Percentiles rank a stretch among this genome's conserved stretches.
Conservation (phyloP, 2,329 filamentous ascomycete genomes). For the Xylaria digitata region DNA sequence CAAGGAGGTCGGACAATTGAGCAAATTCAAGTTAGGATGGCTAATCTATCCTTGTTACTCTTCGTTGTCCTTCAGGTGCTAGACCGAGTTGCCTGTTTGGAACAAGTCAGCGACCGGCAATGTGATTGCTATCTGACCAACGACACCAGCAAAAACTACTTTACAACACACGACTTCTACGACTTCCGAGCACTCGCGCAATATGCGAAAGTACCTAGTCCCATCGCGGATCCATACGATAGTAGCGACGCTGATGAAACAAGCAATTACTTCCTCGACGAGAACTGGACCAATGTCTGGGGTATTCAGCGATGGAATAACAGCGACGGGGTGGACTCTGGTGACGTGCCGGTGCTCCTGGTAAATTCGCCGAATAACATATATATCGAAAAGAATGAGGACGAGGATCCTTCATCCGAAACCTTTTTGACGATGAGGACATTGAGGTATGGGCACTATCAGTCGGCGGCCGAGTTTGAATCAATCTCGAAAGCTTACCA, state of each 20-base stretch:
- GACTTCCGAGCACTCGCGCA: constrained; percentile 60
- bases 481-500: constrained; percentile 53
- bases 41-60: constrained; percentile 28
- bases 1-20: constrained; percentile 5
- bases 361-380: constrained; percentile 56
- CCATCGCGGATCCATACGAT: constrained; percentile 46
- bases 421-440: constrained; percentile 64
- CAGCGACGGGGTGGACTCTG: constrained; percentile 41
- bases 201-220: constrained; percentile 51
- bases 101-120: constrained; percentile 42
- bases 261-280: constrained; percentile 49
- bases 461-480: constrained; percentile 62
- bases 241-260: constrained; percentile 47
- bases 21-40: constrained; percentile 33
- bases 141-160: constrained; percentile 57
- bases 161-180: constrained; percentile 60
- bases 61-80: constrained; percentile 37
- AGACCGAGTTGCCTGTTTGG: constrained; percentile 35
- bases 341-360: constrained; percentile 52
- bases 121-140: constrained; percentile 64
- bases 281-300: constrained; percentile 50
- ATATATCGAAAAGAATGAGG: constrained; percentile 58
- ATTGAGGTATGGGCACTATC: constrained; percentile 56
- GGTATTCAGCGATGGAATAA: constrained; percentile 54
- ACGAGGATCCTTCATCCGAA: constrained; percentile 50